Percentiles rank a stretch among this genome's conserved stretches.
These are phyloP conservation scores for Penicillium griseofulvum DNA, from an alignment of 2,329 filamentous ascomycete species.

Conservation along the genomic window DNA sequence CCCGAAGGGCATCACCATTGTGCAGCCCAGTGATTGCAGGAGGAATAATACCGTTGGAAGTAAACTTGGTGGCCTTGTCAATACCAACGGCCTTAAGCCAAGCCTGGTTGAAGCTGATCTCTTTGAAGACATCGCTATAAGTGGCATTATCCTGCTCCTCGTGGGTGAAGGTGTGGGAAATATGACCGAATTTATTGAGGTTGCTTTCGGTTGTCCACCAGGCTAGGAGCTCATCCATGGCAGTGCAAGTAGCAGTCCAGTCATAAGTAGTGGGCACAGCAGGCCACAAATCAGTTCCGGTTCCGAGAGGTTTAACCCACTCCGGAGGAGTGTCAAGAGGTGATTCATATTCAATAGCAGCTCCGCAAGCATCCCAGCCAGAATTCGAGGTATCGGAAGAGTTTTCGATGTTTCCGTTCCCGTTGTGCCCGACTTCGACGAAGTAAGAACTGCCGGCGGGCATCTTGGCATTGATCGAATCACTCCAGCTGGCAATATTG, in stretches of 20 bases:
- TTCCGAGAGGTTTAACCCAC: slow-evolving; percentile 52
- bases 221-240: slow-evolving; percentile 50
- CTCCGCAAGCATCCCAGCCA: slow-evolving; percentile 29
- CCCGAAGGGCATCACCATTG: slow-evolving; percentile 61
- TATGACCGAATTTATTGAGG: slow-evolving; percentile 54
- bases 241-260: slow-evolving; percentile 52
- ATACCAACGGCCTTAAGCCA: slow-evolving; percentile 58
- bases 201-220: slow-evolving; percentile 56
- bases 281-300: slow-evolving; percentile 52
- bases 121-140: slow-evolving; percentile 55
- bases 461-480: slow-evolving; percentile 46
- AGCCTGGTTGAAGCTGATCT: slow-evolving; percentile 60
- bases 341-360: slow-evolving; percentile 47
- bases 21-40: slow-evolving; percentile 63
- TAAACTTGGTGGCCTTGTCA: slow-evolving; percentile 48
- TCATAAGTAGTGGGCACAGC: slow-evolving; percentile 43
- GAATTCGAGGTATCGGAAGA: slow-evolving; percentile 23
- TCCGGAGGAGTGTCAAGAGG: slow-evolving; percentile 49
- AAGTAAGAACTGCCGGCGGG: slow-evolving; percentile 53
- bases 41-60: slow-evolving; percentile 57
- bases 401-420: slow-evolving; percentile 52
- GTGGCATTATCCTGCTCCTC: slow-evolving; percentile 60
- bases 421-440: slow-evolving; percentile 57
- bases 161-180: slow-evolving; percentile 65
- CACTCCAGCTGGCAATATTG: slow-evolving; percentile 45